A percentile compares a stretch with the other conserved stretches of the same genome.
Conservation (phyloP, 352 stramenopile species). For the Plasmopara viticola region DNA sequence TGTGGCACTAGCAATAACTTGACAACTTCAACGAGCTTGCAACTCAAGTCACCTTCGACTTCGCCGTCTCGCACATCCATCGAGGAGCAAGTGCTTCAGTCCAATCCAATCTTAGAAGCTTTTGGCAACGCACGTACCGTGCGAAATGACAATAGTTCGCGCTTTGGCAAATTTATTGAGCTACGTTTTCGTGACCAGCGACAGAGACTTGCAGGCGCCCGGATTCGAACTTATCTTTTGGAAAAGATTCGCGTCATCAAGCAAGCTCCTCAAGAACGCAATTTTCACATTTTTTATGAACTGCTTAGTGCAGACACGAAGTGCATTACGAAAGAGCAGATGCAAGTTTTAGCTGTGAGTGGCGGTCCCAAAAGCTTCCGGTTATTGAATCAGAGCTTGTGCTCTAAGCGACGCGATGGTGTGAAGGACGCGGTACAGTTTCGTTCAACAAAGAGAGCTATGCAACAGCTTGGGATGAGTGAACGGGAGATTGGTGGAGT, state of each 20-base stretch:
- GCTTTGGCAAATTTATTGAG: conserved; percentile 90
- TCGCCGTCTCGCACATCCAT: conserved; percentile 33
- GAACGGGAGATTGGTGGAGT: conserved; percentile 53
- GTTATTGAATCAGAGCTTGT: conserved; percentile 66
- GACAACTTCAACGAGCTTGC: conserved; percentile 2
- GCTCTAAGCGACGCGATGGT: conserved; percentile 55
- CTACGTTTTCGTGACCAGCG: conserved; percentile 57
- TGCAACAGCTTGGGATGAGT: conserved; percentile 76
- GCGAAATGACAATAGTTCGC: conserved; percentile 86
- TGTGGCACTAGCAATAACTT: conserved; percentile 32
- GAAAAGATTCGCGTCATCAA: conserved; percentile 91
- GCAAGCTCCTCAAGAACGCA: conserved; percentile 59
- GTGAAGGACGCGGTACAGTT: conserved; percentile 69
- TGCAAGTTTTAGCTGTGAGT: conserved; percentile 31
- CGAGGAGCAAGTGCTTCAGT: conserved; percentile 84
- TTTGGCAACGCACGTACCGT: conserved; percentile 86
- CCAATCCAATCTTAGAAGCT: conserved; percentile 87
- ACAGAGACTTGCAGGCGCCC: conserved; percentile 48
- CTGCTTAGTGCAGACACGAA: conserved; percentile 40
- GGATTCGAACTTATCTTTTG: conserved; percentile 89
- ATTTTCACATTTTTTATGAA: conserved; percentile 28
- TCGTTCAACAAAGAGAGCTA: conserved; percentile 43
- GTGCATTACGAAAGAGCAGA: conserved; percentile 25
- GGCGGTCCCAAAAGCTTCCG: conserved; percentile 38
- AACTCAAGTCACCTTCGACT: conserved; percentile 12